Evolutionary conservation across 1,139 yeast species (phyloP), one percentile per base, ranked within the genome.

Genomic region (Candida mesenterica): DNA sequence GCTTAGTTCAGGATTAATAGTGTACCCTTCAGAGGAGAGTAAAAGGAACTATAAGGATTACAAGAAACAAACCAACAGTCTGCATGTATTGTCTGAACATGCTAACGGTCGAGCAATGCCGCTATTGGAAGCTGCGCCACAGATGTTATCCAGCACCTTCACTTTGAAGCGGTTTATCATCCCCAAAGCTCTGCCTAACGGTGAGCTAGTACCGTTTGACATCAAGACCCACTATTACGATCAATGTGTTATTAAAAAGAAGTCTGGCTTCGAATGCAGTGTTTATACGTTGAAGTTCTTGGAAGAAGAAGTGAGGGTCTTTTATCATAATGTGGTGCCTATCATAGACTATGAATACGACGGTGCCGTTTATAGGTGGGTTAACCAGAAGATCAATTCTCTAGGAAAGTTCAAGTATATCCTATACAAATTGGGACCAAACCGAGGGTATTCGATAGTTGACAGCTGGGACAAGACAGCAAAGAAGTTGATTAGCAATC

Each of bases 401-500:
- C 13, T 25, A 13, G 32, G 24, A 10, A 23, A 28, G 14, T 31
- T 17, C 25, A 25, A 24, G 13, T 42, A 35, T 18, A 34, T 40
- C 4, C 31, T 35, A 13, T 30, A 30, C 28, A 33, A 28, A 8
- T 29, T 42, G 27, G 39, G 32, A n/a, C 31, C 34, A 6, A 32
- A 32, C 9, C 32, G 39, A 7, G 34, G 32, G 15, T 34, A 24
- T 19, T 40, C 45, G 7, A 22, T 42, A 23, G 30, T 38, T 5
- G 43, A 42, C 10, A 36, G 39, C 23, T 42, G 43, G 41, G 38
- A 35, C 23, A 24, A 28, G 15, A 18, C 18, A 18, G 12, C 35
- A 4, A 19, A 24, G 12, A 38, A 34, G 20, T n/a, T 37, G 9
- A 10, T 10, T 9, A 30, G 24, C 20, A 20, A 30, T 18, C 28